Conservation (phyloP, 2,329 filamentous ascomycete species). For the Fusarium sarcochroum region DNA sequence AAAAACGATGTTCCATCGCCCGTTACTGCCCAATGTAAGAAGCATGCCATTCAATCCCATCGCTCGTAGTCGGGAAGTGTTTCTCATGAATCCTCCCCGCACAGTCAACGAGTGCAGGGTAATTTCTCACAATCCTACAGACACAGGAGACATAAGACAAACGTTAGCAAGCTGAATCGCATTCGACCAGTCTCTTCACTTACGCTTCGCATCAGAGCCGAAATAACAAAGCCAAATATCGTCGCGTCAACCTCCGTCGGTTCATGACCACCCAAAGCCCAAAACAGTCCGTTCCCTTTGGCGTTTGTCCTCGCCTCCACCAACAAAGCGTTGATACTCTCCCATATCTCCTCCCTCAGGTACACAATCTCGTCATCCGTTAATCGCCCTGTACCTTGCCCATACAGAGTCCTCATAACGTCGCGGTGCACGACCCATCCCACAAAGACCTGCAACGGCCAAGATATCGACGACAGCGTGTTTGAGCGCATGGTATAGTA, state of each 20-base stretch:
- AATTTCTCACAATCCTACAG: constrained; percentile 59
- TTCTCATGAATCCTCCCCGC: constrained; percentile 66
- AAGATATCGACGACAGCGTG: constrained; percentile 64
- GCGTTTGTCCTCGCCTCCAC: constrained; percentile 50
- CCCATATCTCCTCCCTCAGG: constrained; percentile 68
- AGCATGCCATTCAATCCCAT: constrained; percentile 47
- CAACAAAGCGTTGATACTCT: constrained; percentile 62
- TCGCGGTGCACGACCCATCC: constrained; percentile 64
- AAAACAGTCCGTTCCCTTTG: constrained; percentile 61
- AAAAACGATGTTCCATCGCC: no score
- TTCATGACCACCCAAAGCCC: constrained; percentile 66
- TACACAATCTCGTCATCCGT: constrained; percentile 62
- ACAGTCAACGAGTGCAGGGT: constrained; percentile 68
- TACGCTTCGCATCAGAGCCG: constrained; percentile 67
- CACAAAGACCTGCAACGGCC: constrained; percentile 64
- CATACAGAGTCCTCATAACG: constrained; percentile 61
- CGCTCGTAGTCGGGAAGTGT: constrained; percentile 70
- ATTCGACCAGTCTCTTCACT: constrained; percentile 48
- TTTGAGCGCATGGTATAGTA: constrained; percentile 70
- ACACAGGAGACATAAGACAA: constrained; percentile 60
- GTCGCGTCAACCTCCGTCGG: constrained; percentile 71
- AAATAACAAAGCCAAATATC: constrained; percentile 70
- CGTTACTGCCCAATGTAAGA: neutral
- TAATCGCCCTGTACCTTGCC: constrained; percentile 69
- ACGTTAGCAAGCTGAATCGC: constrained; percentile 1